Base-by-base conservation (phyloP, 78 protist species). In the Chrysochromulina tobinii region DNA sequence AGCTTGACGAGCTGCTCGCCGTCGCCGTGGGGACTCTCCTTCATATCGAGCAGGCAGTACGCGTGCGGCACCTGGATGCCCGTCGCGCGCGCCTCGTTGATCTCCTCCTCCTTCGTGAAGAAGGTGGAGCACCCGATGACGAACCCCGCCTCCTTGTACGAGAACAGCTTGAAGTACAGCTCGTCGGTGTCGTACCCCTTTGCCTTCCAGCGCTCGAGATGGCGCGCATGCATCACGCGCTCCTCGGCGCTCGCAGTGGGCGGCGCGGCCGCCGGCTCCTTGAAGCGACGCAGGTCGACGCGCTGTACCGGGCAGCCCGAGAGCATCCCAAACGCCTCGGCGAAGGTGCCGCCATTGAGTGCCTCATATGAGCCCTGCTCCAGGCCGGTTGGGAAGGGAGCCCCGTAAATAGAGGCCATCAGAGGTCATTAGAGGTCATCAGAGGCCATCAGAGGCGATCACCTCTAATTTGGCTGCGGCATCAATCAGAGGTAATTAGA, bases 361-460 rank as follows among this genome's bases (percentile, higher is more conserved):
- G 72, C 85, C 79, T 89, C 90, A 27, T 88, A 92, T 21, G 59
- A 75, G 12, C 92, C 72, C 38, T 73, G 75, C 66, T 38, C 38
- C 38, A 38, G 38, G 38, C 38, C 38, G 38, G 38, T 38, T 38
- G 38, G 38, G n/a, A n/a, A n/a, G n/a, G n/a, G 38, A 38, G 38
- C 38, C 38, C 38, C 38, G 38, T 38, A 38, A 38, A 0, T 38
- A 38, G 38, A 38, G 38, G 38, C 38, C 38, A 38, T 38, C 0
- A 38, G 38, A 38, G 38, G 38, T n/a, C n/a, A n/a, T n/a, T n/a
- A n/a, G n/a, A n/a, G n/a, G n/a, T 38, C 38, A 38, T 38, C 38
- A 38, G 38, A 38, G 38, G 38, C 38, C 38, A 38, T 38, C 38
- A 38, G 38, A 38, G 38, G 38, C 38, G 38, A 38, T 38, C 38